Percentiles rank a stretch among this genome's conserved stretches.
These are phyloP conservation scores for Atkinsonella texensis DNA, from an alignment of 2,329 filamentous ascomycete genomes.

Conservation along the genomic window DNA sequence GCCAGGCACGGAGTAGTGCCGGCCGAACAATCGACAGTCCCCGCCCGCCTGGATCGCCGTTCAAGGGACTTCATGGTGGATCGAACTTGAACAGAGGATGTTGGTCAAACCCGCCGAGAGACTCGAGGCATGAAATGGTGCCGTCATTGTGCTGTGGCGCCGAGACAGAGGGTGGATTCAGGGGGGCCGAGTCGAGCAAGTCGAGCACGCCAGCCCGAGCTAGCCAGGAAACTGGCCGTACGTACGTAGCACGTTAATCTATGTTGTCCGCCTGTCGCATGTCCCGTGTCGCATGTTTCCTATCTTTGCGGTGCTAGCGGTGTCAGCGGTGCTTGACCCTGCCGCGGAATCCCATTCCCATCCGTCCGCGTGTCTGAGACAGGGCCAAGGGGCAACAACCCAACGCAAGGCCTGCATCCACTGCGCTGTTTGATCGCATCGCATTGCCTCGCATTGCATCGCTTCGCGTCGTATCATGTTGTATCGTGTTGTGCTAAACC, in stretches of 20 bases:
- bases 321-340: neutral
- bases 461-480: neutral
- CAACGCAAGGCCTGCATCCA: too few species aligned
- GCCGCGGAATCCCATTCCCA: neutral
- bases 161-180: conserved; percentile 2
- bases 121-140: neutral
- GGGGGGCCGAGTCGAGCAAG: neutral
- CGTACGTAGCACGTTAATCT: too few species aligned
- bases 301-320: neutral
- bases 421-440: neutral
- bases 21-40: neutral
- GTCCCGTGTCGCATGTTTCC: neutral
- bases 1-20: neutral
- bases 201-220: neutral
- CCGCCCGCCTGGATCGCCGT: neutral
- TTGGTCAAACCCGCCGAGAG: conserved; percentile 6
- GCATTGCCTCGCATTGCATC: neutral
- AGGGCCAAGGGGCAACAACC: neutral
- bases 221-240: neutral
- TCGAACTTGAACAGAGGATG: conserved; percentile 1
- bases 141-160: neutral
- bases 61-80: neutral
- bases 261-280: too few species aligned
- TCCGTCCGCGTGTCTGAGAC: neutral
- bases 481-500: neutral